Conservation (phyloP, 2,329 filamentous ascomycete genomes). For the Nannizziopsis barbatae region DNA sequence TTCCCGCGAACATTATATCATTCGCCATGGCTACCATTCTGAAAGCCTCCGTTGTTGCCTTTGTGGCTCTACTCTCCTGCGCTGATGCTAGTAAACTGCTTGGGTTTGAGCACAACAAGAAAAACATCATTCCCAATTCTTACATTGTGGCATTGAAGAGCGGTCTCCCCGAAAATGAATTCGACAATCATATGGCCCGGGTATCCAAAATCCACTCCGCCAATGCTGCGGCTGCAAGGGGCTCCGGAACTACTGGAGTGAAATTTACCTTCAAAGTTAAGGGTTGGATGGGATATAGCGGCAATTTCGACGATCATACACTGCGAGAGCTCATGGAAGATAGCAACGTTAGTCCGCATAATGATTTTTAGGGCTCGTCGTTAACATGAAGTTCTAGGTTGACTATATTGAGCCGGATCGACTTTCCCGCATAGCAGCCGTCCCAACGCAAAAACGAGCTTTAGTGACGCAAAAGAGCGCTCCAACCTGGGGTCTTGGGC, state of each 20-base stretch:
- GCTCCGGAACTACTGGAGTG: not conserved
- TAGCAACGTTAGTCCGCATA: not conserved
- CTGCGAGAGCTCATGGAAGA: conserved; percentile 10
- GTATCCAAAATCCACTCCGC: conserved; percentile 6
- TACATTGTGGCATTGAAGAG: conserved; percentile 12
- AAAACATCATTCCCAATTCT: conserved; percentile 9
- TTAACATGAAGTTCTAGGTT: conserved; percentile 6
- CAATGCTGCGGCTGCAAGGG: not conserved
- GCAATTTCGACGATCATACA: conserved; percentile 13
- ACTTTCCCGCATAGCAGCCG: not conserved
- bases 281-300: conserved; percentile 13
- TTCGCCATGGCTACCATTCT: conserved; percentile 2
- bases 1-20: not conserved
- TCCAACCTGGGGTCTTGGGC: conserved; percentile 28
- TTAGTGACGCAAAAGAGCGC: conserved; percentile 17
- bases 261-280: conserved; percentile 12
- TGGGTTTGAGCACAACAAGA: conserved; percentile 3
- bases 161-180: conserved; percentile 1
- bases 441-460: not conserved
- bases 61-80: conserved; percentile 3
- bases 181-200: conserved; percentile 9
- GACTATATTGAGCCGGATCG: conserved; percentile 11
- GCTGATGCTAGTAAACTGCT: conserved; percentile 6
- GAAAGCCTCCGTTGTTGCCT: not conserved
- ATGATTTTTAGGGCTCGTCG: not conserved